phyloP scores from a whole-genome alignment of 495 filamentous ascomycete species.

The Lindgomyces ingoldianus region DNA sequence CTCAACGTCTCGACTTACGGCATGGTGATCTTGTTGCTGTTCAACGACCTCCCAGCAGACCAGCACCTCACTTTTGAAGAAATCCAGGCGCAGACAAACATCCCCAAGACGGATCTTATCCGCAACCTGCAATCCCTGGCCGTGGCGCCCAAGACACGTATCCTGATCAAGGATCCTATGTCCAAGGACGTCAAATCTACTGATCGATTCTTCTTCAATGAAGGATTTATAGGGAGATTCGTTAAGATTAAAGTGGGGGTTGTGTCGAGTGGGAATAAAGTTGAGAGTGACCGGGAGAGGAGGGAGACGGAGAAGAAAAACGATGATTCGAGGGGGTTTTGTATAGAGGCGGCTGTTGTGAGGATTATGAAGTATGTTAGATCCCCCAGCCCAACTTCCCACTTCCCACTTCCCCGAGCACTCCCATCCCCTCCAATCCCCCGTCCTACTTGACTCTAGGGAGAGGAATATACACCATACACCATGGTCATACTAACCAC shows the following conservation, averaged over 20 bases:
- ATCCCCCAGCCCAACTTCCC: not conserved
- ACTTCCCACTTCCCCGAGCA: too few species aligned
- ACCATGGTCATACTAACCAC: constrained; percentile 31
- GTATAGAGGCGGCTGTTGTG: constrained; percentile 88
- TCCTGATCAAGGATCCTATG: constrained; percentile 82
- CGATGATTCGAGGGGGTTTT: constrained; percentile 71
- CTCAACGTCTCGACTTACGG: constrained; percentile 90
- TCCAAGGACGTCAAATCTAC: constrained; percentile 76
- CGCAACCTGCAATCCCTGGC: constrained; percentile 83
- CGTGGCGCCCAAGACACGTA: constrained; percentile 78
- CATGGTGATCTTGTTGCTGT: constrained; percentile 86
- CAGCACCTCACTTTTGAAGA: constrained; percentile 77
- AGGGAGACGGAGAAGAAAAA: constrained; percentile 87
- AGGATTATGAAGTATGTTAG: constrained; percentile 88
- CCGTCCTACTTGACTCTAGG: too few species aligned
- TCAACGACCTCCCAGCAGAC: constrained; percentile 72
- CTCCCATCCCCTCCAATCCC: too few species aligned
- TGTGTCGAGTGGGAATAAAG: constrained; percentile 68
- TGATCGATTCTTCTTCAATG: constrained; percentile 84
- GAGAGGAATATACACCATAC: too few species aligned
- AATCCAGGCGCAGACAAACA: constrained; percentile 78
- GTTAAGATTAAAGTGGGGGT: constrained; percentile 85
- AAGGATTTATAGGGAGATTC: constrained; percentile 76
- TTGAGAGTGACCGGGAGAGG: constrained; percentile 80
- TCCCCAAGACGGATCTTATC: constrained; percentile 74